These are phyloP conservation scores for Comarum palustre DNA, from an alignment of 306 rosid species.

Conservation along the genomic window DNA sequence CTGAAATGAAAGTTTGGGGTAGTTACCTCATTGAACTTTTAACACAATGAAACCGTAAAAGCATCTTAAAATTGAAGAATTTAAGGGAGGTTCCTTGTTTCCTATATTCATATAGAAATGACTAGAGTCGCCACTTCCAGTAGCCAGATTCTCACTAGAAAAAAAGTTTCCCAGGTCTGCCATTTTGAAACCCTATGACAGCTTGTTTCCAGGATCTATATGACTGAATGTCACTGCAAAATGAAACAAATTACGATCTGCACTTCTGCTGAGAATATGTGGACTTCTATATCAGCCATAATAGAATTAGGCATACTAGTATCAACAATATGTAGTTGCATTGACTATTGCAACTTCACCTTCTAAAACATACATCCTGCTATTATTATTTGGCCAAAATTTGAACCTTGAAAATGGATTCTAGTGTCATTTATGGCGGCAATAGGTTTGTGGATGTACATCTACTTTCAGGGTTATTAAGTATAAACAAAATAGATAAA, in stretches of 20 bases:
- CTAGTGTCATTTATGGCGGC: no score
- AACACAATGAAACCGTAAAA: conserved; percentile 13
- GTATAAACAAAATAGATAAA: not conserved
- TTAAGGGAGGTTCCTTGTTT: conserved; percentile 40
- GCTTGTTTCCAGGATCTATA: no score
- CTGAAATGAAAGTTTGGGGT: no score
- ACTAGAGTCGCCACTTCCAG: conserved; percentile 48
- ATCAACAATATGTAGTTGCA: conserved; percentile 86
- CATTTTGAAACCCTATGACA: conserved; percentile 79
- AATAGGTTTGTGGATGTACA: not conserved
- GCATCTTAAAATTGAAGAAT: conserved; percentile 19
- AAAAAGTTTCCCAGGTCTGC: conserved; percentile 42
- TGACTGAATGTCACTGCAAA: no score
- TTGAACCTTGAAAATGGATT: conserved; percentile 40
- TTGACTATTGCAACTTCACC: conserved; percentile 93
- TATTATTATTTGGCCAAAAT: conserved; percentile 99
- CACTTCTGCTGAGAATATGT: not conserved
- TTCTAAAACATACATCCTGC: conserved; percentile 98
- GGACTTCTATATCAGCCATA: conserved; percentile 1
- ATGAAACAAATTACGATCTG: conserved; percentile 19
- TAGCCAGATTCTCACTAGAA: conserved; percentile 56
- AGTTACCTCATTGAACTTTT: not conserved
- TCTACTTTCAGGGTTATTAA: conserved; percentile 4
- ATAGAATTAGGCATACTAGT: conserved; percentile 58
- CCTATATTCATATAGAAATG: conserved; percentile 43